Evolutionary conservation across 208 protist species (phyloP), one percentile per base, ranked within the genome.

Genomic region (Blastocrithidia nonstop): DNA sequence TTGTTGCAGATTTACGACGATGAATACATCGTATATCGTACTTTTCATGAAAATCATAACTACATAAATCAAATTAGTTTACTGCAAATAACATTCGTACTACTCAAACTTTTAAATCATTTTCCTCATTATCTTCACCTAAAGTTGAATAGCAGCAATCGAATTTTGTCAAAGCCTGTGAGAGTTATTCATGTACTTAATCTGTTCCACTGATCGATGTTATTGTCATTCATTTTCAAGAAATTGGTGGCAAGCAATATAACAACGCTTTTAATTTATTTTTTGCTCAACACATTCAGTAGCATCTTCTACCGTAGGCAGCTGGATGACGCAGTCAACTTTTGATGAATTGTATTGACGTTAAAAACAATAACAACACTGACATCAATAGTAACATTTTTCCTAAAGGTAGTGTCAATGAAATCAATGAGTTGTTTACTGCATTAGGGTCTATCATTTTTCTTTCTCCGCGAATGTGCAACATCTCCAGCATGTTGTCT

Each of bases 221-320:
- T 0, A 51, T 90, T 35, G 81, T 90, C n/a, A 22, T 90, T 2
- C 81, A 90, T 45, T 61, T 90, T 11, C 81, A 90, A 36, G 81
- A 90, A 51, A 67, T 90, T 33, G 81, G 81, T 15, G 81, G 81
- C 21, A 86, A 78, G 51, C 49, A 57, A 20, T 42, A 57, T 33
- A 58, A 84, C 46, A 41, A 35, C 37, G 56, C 49, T 13, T 81
- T 90, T 41, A 86, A 71, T 33, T 28, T 23, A 6, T 70, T 66
- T 45, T 66, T 90, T 21, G 42, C 41, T 22, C 48, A 69, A 45
- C 57, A 61, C 16, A 33, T 90, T 11, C 26, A 26, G 16, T 32
- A 38, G 9, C 9, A 25, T 23, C 50, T 86, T 25, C 49, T 86
- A 44, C 76, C 75, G 1, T 71, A 86, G 54, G 72, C 73, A 6